Conservation (phyloP, 192 early-diverging fungal species). For the Chytriomyces hyalinus region DNA sequence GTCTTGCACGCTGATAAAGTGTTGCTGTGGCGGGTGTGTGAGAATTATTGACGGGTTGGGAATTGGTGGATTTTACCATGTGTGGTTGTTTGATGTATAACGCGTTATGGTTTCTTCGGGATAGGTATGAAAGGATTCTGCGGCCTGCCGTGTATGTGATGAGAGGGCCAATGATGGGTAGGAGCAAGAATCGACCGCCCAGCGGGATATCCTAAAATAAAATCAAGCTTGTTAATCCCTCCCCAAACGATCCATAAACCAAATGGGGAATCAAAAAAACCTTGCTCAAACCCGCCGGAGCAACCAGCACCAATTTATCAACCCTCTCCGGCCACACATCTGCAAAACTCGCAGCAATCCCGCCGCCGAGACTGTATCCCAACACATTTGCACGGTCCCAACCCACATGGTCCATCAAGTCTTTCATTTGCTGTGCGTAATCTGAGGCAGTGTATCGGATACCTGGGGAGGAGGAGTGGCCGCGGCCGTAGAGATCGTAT, state of each 20-base stretch:
- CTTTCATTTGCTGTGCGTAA: slow-evolving; percentile 49
- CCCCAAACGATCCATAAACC: too few species aligned
- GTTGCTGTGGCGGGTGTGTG: not conserved
- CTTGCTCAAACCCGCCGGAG: slow-evolving; percentile 55
- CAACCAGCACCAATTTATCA: slow-evolving; percentile 46
- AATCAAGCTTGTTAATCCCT: too few species aligned
- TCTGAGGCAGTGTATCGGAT: slow-evolving; percentile 43
- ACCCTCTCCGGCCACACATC: slow-evolving; percentile 48
- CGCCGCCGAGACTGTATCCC: slow-evolving; percentile 58
- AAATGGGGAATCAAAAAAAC: not conserved
- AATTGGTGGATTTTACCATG: not conserved
- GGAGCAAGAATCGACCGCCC: not conserved
- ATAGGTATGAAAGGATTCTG: not conserved
- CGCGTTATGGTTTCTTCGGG: not conserved
- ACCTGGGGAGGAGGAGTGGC: slow-evolving; percentile 52
- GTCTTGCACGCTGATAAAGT: slow-evolving; percentile 6
- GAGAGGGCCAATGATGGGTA: not conserved
- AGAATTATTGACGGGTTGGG: not conserved
- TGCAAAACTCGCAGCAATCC: slow-evolving; percentile 53
- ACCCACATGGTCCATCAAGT: slow-evolving; percentile 49
- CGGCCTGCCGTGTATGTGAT: not conserved
- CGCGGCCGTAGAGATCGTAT: slow-evolving; percentile 59
- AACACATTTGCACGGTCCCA: slow-evolving; percentile 48
- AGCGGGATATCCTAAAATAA: not conserved
- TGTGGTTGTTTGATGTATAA: not conserved